Conservation (phyloP, 192 early-diverging fungal species). For the Coemansia sp. region DNA sequence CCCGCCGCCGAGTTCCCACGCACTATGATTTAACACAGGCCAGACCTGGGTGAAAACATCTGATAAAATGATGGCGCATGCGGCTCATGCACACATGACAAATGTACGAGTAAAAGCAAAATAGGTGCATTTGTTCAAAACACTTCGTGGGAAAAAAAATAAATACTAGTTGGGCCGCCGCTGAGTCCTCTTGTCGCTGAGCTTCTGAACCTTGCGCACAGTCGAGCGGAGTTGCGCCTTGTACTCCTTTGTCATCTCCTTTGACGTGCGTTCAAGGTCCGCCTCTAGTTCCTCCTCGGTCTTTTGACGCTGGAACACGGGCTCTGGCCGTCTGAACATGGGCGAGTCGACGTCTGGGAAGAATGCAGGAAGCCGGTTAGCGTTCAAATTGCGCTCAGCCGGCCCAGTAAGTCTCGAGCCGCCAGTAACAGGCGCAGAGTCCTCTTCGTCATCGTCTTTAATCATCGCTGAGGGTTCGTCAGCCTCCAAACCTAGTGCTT, state of each 20-base stretch:
- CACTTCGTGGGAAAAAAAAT: neutral
- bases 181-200: conserved; percentile 15
- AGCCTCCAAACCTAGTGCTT: conserved; percentile 42
- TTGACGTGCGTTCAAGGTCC: conserved; percentile 20
- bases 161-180: conserved; percentile 2
- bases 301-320: conserved; percentile 49
- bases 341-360: conserved; percentile 44
- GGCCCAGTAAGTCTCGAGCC: conserved; percentile 23
- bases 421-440: conserved; percentile 31
- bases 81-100: neutral
- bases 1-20: conserved; percentile 1
- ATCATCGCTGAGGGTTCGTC: conserved; percentile 42
- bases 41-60: neutral
- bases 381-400: conserved; percentile 45
- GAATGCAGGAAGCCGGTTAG: conserved; percentile 45
- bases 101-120: neutral
- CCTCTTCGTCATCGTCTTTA: conserved; percentile 2
- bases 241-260: conserved; percentile 32
- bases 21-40: neutral
- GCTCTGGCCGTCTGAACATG: conserved; percentile 35
- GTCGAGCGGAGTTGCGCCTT: conserved; percentile 40
- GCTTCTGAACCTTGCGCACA: conserved; percentile 25
- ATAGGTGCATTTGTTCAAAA: neutral
- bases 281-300: conserved; percentile 48
- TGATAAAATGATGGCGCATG: neutral